Evolutionary conservation across 441 rosid genomes (phyloP), one percentile per base, ranked within the genome.

Genomic region (Metrosideros polymorpha): DNA sequence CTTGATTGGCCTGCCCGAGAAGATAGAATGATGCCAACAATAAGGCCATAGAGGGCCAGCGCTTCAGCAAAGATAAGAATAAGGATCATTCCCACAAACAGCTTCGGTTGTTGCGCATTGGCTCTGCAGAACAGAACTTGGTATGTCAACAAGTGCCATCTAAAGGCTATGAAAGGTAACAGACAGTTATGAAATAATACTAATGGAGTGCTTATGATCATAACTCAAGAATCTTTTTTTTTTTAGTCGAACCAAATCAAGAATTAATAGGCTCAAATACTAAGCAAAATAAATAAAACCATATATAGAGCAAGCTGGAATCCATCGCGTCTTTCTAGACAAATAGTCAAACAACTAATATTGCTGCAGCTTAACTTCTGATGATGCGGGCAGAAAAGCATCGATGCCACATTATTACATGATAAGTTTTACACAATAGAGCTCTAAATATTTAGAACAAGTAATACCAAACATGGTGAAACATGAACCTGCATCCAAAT

Each of bases 1-100:
- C 87, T 85, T n/a, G 87, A 85, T 56, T 53, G 87, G 24, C 87
- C 87, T 30, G 87, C 87, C 30, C 84, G 71, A 55, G 87, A 85
- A 50, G 87, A 75, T 39, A 85, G 87, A 82, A 85, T 85, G 87
- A 76, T 76, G 42, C 87, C 87, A 1, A 85, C 84, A 17, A 85
- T 85, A 22, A 85, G 87, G 87, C 87, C 87, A 22, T 85, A 85
- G 51, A 85, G 87, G 87, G 84, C 87, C 30, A 85, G 87, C 27
- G 87, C 71, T 85, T 85, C 87, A 7, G 84, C 87, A 66, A 85
- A 85, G 84, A 85, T 85, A 45, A 85, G 87, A 59, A 85, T 85
- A 47, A 85, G 66, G 87, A 85, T 85, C 87, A 85, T 85, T 39
- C 87, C 87, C 63, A 85, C 87, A 29, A 85, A 85, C 49, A 85